These are phyloP conservation scores for Ceraceosorus guamensis DNA, from an alignment of 1,284 basidiomycete genomes.

Conservation along the genomic window DNA sequence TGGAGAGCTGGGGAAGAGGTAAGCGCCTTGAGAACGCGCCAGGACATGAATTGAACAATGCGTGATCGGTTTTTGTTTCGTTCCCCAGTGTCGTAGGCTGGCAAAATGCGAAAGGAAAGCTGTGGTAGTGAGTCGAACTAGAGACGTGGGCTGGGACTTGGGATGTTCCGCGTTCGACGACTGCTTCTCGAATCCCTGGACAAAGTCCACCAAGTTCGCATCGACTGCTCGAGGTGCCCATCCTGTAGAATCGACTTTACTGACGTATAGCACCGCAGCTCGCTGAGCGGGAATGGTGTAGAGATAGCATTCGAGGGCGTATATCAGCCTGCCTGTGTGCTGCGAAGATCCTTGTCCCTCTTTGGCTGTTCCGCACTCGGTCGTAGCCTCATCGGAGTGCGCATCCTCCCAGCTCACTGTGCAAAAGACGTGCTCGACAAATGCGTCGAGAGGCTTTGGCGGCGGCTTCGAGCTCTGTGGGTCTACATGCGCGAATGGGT, in stretches of 20 bases:
- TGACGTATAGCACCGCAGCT: slow-evolving; percentile 74
- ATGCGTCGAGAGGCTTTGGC: slow-evolving; percentile 14
- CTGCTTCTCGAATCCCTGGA: too few species aligned
- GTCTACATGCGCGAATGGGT: slow-evolving; percentile 42
- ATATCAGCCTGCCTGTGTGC: slow-evolving; percentile 53
- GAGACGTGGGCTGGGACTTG: not conserved
- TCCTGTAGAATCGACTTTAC: slow-evolving; percentile 89
- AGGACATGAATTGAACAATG: slow-evolving; percentile 66
- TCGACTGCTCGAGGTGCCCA: slow-evolving; percentile 52
- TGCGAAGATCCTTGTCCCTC: not conserved
- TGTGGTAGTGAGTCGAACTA: not conserved
- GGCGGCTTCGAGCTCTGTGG: slow-evolving; percentile 18
- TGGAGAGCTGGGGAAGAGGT: slow-evolving; percentile 85
- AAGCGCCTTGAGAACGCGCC: slow-evolving; percentile 81
- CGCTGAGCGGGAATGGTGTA: slow-evolving; percentile 67
- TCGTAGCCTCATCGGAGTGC: slow-evolving; percentile 1
- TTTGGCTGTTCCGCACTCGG: not conserved
- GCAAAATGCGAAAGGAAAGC: slow-evolving; percentile 62
- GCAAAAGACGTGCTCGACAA: slow-evolving; percentile 27
- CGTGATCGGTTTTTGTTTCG: slow-evolving; percentile 9
- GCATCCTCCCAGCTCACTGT: slow-evolving; percentile 24
- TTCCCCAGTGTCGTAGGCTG: slow-evolving; percentile 54
- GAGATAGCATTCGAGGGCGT: slow-evolving; percentile 72
- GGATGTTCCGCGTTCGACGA: not conserved
- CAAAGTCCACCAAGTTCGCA: slow-evolving; percentile 2